Evolutionary conservation across 106 monocot species (phyloP).

Genomic region (Dioscorea alata): DNA sequence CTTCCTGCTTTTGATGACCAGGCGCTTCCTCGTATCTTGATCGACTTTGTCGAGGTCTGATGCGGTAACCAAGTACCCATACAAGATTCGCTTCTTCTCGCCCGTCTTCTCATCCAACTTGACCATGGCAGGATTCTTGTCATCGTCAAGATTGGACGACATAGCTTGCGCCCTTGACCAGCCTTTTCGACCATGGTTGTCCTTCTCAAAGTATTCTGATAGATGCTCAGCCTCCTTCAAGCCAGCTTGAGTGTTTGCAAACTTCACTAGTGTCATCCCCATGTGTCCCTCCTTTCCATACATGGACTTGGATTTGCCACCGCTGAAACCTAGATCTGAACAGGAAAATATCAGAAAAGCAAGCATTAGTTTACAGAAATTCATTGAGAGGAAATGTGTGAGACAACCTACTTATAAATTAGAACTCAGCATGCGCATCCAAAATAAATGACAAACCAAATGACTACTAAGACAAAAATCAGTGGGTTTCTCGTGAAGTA

Average conservation of each 20-base stretch:
- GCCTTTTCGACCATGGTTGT: constrained; percentile 51
- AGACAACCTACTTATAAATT: too few relatives aligned
- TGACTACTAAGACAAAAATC: too few relatives aligned
- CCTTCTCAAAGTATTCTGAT: constrained; percentile 63
- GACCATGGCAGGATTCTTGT: constrained; percentile 56
- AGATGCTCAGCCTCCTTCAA: constrained; percentile 75
- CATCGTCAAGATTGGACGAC: constrained; percentile 29
- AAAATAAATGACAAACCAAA: too few relatives aligned
- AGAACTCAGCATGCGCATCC: too few relatives aligned
- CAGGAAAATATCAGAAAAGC: not conserved
- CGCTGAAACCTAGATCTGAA: constrained; percentile 80
- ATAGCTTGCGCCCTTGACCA: constrained; percentile 53
- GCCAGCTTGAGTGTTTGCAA: constrained; percentile 55
- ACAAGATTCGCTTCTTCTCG: constrained; percentile 74
- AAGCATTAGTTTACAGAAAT: too few relatives aligned
- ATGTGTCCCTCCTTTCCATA: constrained; percentile 84
- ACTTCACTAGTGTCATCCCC: constrained; percentile 68
- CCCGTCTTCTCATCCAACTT: constrained; percentile 59
- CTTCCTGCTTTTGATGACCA: constrained; percentile 55
- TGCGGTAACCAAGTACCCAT: constrained; percentile 75
- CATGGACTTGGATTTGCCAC: constrained; percentile 69
- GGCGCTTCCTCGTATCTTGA: constrained; percentile 58
- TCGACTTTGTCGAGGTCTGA: constrained; percentile 75
- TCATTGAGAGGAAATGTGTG: too few relatives aligned
- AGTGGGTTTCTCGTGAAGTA: too few relatives aligned